Evolutionary conservation across 805 yeast genomes (phyloP), one percentile per base, ranked within the genome.

Genomic region (Yarrowia divulgata): DNA sequence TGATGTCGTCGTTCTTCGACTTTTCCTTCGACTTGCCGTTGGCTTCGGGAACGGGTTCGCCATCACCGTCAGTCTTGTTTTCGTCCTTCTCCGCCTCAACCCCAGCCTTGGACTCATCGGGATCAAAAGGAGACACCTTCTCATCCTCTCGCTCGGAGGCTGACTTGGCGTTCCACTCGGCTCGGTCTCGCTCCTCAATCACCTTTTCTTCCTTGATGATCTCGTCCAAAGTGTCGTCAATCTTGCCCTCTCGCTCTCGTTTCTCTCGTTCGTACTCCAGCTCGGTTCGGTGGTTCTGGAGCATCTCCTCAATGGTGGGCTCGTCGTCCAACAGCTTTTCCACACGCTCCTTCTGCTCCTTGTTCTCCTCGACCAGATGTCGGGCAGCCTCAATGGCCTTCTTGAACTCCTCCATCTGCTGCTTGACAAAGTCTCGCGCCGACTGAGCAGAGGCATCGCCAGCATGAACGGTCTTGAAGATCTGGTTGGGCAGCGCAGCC

Each of bases 401-500:
- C 54, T 69, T 66, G 29, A 58, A 63, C 32, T 39, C 50, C 37
- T 52, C 62, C 42, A 73, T 42, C 52, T 73, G 76, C 42, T 60
- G 54, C 46, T 69, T 62, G 12, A 74, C 73, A 67, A 89, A 95
- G 49, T 84, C 84, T 71, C 84, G 85, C 0, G 98, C 91, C 50
- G 91, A 87, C 6, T 78, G 81, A 32, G 82, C 82, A 0, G 92
- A 85, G 0, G 98, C 98, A 81, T 95, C 98, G 0, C 92, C 88
- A 43, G 95, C 80, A 0, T 87, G 80, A 40, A 91, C 82, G 8
- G 86, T 84, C 75, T 90, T 90, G 81, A 93, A 90, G 3, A 94
- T 95, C 73, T 91, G 93, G 70, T 90, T 90, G 9, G 99, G 98
- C 49, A 95, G 81, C 0, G 96, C 85, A 8, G 86, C 87, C 0